Evolutionary conservation across 176 grass and related monocot genomes (phyloP).

Genomic region (Ensete glaucum): DNA sequence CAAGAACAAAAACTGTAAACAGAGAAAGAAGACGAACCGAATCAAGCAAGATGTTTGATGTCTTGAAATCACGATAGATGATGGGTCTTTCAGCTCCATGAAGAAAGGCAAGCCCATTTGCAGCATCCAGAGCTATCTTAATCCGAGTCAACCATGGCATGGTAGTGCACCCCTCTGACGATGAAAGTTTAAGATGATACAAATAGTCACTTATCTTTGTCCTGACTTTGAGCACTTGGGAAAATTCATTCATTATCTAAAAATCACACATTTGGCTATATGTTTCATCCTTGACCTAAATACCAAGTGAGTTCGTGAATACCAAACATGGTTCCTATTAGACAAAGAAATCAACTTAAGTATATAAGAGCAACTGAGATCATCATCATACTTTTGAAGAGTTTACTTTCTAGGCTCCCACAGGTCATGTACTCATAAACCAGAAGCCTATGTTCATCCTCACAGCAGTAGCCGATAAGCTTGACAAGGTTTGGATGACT

Average conservation of each 20-base stretch:
- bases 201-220: not conserved
- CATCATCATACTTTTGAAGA: constrained; percentile 71
- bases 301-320: no score
- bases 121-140: constrained; percentile 83
- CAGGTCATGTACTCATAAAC: constrained; percentile 96
- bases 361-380: constrained; percentile 13
- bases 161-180: constrained; percentile 67
- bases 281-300: no score
- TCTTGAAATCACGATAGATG: constrained; percentile 98
- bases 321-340: not conserved
- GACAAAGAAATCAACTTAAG: not conserved
- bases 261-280: not conserved
- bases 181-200: constrained; percentile 23
- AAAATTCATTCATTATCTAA: not conserved
- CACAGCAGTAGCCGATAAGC: constrained; percentile 94
- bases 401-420: constrained; percentile 88
- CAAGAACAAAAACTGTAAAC: not conserved
- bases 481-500: constrained; percentile 90
- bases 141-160: constrained; percentile 93
- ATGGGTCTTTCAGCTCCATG: constrained; percentile 81
- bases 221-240: not conserved
- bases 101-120: constrained; percentile 86
- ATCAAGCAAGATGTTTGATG: constrained; percentile 94
- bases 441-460: constrained; percentile 76
- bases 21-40: constrained; percentile 37